A percentile compares a stretch with the other conserved stretches of the same genome.
Conservation (phyloP, 2,329 filamentous ascomycete species). For the Ophiostoma angusticollis region DNA sequence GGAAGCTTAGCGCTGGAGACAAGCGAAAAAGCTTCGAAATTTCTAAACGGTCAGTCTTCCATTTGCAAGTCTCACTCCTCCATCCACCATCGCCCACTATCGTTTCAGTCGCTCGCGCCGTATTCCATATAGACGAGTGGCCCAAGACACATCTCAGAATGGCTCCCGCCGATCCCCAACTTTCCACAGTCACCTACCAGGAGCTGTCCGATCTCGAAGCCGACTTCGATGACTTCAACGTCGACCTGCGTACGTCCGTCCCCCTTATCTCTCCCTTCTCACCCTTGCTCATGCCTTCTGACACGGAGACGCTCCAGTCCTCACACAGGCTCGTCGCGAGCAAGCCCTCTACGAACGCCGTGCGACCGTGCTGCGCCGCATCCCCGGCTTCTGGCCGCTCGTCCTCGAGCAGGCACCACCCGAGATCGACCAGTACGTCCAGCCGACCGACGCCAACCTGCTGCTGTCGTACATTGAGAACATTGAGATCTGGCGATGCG, state of each 20-base stretch:
- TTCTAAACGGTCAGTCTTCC: too few relatives aligned
- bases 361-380: conserved; percentile 53
- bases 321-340: conserved; percentile 51
- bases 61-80: too few relatives aligned
- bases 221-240: conserved; percentile 73
- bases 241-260: conserved; percentile 59
- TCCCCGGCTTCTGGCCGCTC: conserved; percentile 88
- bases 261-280: background rate
- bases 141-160: conserved; percentile 12
- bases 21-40: too few relatives aligned
- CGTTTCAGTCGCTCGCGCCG: too few relatives aligned
- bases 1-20: too few relatives aligned
- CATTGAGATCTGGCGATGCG: conserved; percentile 67
- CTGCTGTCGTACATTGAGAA: conserved; percentile 55
- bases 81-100: too few relatives aligned
- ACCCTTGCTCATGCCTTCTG: background rate
- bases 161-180: conserved; percentile 18
- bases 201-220: conserved; percentile 68
- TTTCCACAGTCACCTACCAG: conserved; percentile 47
- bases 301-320: background rate
- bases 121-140: background rate
- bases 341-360: conserved; percentile 66
- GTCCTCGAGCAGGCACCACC: conserved; percentile 78
- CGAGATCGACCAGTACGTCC: conserved; percentile 80
- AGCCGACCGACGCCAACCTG: conserved; percentile 63